Evolutionary conservation across 83 land plant genomes (phyloP).

Genomic region (Picea abies): DNA sequence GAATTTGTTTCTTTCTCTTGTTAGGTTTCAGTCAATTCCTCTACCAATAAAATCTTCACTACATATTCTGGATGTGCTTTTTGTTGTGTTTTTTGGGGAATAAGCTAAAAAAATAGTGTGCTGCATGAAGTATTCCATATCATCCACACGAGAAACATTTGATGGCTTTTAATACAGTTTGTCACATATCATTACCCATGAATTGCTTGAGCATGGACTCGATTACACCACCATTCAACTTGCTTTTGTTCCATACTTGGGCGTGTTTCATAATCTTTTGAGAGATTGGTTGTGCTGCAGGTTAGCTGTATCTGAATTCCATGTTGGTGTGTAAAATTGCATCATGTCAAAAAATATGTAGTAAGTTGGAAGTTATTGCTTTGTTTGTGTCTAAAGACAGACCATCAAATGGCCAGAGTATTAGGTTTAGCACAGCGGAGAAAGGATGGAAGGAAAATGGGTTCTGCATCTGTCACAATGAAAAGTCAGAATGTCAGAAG

Average conservation of each 20-base stretch:
- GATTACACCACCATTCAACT: background rate
- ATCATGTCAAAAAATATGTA: background rate
- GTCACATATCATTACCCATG: background rate
- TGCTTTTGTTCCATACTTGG: background rate
- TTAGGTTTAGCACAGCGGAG: background rate
- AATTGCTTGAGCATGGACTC: background rate
- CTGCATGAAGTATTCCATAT: background rate
- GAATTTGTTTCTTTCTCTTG: background rate
- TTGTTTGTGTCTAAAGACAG: background rate
- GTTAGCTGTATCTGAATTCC: background rate
- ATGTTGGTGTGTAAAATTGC: background rate
- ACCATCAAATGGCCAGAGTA: background rate
- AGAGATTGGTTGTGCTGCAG: constrained; percentile 12
- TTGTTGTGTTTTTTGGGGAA: background rate
- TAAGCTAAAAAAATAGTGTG: background rate
- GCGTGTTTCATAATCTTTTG: background rate
- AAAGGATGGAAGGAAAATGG: constrained; percentile 3
- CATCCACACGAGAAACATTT: background rate
- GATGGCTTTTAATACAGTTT: background rate
- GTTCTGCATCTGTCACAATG: background rate
- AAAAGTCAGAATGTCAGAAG: background rate
- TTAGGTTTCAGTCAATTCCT: background rate
- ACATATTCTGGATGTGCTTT: background rate
- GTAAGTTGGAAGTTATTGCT: background rate
- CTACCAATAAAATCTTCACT: background rate